Evolutionary conservation across 345 rosid species (phyloP).

Genomic region (Lepidium africanum): DNA sequence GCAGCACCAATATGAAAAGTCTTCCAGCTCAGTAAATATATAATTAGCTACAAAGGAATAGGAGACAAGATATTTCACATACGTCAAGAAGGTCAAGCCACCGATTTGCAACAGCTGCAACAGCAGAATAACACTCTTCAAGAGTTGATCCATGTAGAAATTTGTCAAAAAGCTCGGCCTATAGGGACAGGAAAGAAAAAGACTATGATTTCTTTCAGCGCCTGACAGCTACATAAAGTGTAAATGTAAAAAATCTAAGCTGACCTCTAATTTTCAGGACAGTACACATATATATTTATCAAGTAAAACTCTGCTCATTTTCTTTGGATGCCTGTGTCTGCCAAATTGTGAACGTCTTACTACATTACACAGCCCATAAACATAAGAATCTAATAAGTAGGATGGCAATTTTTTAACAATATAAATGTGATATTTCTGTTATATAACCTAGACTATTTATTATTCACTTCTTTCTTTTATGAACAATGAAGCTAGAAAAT

Average conservation of each 20-base stretch:
- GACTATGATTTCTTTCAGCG: not conserved
- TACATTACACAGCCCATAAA: not conserved
- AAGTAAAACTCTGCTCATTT: not conserved
- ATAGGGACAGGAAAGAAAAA: conserved; percentile 15
- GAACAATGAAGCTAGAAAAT: not conserved
- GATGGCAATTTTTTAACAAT: not conserved
- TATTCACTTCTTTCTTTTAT: not conserved
- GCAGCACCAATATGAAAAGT: conserved; percentile 4
- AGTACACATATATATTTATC: not conserved
- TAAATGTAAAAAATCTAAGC: not conserved
- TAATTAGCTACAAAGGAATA: not conserved
- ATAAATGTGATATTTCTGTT: not conserved
- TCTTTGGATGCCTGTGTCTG: not conserved
- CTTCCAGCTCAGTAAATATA: not conserved
- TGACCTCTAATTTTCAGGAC: not conserved
- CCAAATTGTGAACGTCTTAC: conserved; percentile 7
- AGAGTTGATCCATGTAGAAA: conserved; percentile 84
- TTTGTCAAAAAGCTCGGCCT: conserved; percentile 97
- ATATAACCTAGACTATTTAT: not conserved
- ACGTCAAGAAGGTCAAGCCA: conserved; percentile 99
- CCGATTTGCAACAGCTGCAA: conserved; percentile 89
- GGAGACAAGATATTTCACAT: conserved; percentile 21
- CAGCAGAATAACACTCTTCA: conserved; percentile 87
- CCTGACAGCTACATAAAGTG: conserved; percentile 1
- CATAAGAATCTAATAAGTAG: not conserved